Base-by-base conservation (phyloP, 2,329 filamentous ascomycete species). In the Phoma sp. region DNA sequence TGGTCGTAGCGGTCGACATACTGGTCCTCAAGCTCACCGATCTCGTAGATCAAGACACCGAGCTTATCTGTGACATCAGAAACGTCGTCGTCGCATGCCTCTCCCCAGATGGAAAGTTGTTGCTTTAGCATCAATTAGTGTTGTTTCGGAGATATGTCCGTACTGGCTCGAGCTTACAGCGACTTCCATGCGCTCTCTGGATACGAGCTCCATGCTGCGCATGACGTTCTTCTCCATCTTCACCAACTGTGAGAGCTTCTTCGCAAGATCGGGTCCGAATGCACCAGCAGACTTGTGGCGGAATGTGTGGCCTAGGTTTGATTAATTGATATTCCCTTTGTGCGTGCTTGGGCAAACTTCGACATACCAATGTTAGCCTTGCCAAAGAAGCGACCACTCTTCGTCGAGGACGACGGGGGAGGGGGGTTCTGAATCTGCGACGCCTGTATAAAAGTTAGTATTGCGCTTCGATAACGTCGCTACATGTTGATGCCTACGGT, bases 161-260 rank as follows among this genome's bases (percentile, higher is more conserved):
- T 47, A 12, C n/a, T 29, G 29, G 43, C 18, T 20, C 42, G 54
- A 60, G 84, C 91, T 72, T 90, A 96, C 92, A 72, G 95, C 95
- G 64, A 97, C 93, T 71, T 98, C 95, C 92, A 98, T 98, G 68
- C 95, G 88, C 83, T 99, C 95, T 72, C 92, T 89, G 38, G 92
- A 92, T 47, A 98, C 95, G 42, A 92, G 84, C 76, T 99, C 95
- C 84, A 98, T 88, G 76, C 92, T 97, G 77, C 95, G 92, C 95
- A 99, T 99, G 52, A 97, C 91, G 75, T 99, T 98, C 87, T 99
- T 99, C 82, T 99, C 95, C 95, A 99, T 99, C 86, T 99, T 99
- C 61, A 99, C 95, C 47, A 99, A 86, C 81, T 96, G 91, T 33
- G 93, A 92, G 59, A 99, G 88, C 85, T 99, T 99, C 85, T 96